phyloP scores from a whole-genome alignment of 2,329 filamentous ascomycete species.

The Aotearoamyces nothofagi region DNA sequence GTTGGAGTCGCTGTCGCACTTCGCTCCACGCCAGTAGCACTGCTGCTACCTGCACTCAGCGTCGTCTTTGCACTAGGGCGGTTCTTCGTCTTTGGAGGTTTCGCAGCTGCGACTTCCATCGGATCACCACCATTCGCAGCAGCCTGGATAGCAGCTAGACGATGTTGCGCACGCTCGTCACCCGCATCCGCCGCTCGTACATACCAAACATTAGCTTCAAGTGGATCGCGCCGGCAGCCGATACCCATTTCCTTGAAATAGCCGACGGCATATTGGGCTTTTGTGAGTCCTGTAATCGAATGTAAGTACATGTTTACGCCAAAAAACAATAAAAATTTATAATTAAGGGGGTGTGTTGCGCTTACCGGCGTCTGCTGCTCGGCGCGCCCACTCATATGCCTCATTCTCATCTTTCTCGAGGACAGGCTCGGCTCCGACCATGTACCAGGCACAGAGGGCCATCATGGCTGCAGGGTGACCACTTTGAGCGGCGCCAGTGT shows the following conservation, averaged over 20 bases:
- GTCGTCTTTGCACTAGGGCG: slow-evolving; percentile 11
- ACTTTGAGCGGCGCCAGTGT: slow-evolving; percentile 77
- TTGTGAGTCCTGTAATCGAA: slow-evolving; percentile 20
- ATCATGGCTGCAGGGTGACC: slow-evolving; percentile 88
- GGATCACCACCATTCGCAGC: slow-evolving; percentile 41
- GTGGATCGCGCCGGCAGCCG: slow-evolving; percentile 81
- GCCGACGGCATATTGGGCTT: slow-evolving; percentile 86
- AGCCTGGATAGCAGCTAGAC: slow-evolving; percentile 72
- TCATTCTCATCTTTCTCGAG: slow-evolving; percentile 92
- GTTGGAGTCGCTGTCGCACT: slow-evolving; percentile 1
- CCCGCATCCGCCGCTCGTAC: slow-evolving; percentile 87
- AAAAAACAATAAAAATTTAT: too few relatives aligned
- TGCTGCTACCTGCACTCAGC: background rate
- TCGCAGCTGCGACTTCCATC: slow-evolving; percentile 16
- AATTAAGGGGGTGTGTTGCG: too few relatives aligned
- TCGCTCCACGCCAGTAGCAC: too few relatives aligned
- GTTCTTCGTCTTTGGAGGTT: slow-evolving; percentile 17
- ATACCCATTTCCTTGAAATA: slow-evolving; percentile 99
- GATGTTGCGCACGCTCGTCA: slow-evolving; percentile 76
- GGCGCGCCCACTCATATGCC: slow-evolving; percentile 89
- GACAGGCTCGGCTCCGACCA: slow-evolving; percentile 84
- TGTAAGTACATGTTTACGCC: too few relatives aligned
- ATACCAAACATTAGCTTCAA: slow-evolving; percentile 97
- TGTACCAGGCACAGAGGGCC: slow-evolving; percentile 97
- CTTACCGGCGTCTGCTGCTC: slow-evolving; percentile 74